Conservation (phyloP, 2,329 filamentous ascomycete species). For the Trichoderma sp. region DNA sequence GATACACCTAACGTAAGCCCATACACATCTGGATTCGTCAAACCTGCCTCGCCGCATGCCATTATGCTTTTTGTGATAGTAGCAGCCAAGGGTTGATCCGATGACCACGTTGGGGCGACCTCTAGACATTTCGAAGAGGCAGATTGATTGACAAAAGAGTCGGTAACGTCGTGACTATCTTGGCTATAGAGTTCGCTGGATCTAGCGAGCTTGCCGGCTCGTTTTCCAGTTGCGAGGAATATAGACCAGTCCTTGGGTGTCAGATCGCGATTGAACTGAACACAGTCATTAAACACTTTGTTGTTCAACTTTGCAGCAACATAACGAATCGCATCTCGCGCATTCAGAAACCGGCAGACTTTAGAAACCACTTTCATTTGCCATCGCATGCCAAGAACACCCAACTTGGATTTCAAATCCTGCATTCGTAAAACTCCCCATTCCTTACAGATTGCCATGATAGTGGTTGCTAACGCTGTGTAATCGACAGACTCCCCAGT, state of each 20-base stretch:
- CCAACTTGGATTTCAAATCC: conserved; percentile 57
- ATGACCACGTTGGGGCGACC: conserved; percentile 32
- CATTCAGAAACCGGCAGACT: conserved; percentile 56
- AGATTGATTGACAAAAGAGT: conserved; percentile 23
- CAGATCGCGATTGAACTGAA: conserved; percentile 56
- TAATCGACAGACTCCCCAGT: conserved; percentile 58
- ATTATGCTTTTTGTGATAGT: conserved; percentile 33
- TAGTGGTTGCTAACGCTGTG: conserved; percentile 53
- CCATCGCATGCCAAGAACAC: conserved; percentile 52
- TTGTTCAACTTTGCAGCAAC: conserved; percentile 54
- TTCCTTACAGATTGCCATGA: conserved; percentile 55
- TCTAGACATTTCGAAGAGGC: conserved; percentile 28
- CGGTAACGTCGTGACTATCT: conserved; percentile 28
- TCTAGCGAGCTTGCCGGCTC: conserved; percentile 30
- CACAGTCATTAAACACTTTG: conserved; percentile 59
- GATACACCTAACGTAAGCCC: conserved; percentile 36
- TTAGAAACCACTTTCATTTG: conserved; percentile 61
- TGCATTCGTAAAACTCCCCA: conserved; percentile 57
- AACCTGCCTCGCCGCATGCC: conserved; percentile 28
- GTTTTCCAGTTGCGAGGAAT: conserved; percentile 50
- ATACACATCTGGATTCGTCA: conserved; percentile 39
- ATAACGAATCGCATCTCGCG: conserved; percentile 54
- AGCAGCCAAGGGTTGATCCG: conserved; percentile 35
- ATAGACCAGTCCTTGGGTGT: conserved; percentile 55
- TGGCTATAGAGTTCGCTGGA: conserved; percentile 24